Percentiles rank a stretch among this genome's conserved stretches.
These are phyloP conservation scores for Myrmaecium sp. DNA, from an alignment of 2,329 filamentous ascomycete species.

Conservation along the genomic window DNA sequence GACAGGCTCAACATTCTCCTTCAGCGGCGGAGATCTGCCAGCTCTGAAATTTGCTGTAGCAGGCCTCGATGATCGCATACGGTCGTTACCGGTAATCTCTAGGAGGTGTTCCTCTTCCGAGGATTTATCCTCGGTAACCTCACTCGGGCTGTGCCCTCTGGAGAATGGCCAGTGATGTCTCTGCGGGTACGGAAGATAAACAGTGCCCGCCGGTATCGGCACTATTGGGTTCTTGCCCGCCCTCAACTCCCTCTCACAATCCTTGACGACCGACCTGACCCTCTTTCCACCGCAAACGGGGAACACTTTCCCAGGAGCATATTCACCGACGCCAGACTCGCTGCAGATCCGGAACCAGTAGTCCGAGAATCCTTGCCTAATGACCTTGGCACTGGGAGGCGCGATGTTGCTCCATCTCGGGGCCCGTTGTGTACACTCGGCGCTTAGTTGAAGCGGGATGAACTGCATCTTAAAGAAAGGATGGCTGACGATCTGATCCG, in stretches of 20 bases:
- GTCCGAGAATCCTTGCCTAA: conserved; percentile 29
- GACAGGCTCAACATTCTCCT: conserved; percentile 20
- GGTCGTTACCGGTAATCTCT: conserved; percentile 30
- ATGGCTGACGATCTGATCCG: conserved; percentile 64
- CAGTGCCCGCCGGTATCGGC: conserved; percentile 29
- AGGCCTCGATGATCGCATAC: conserved; percentile 5
- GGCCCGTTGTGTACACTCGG: conserved; percentile 25
- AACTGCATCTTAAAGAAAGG: conserved; percentile 63
- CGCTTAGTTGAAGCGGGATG: conserved; percentile 41
- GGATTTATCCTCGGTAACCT: conserved; percentile 24
- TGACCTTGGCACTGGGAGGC: conserved; percentile 25
- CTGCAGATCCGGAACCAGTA: conserved; percentile 34
- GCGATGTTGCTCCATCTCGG: conserved; percentile 30
- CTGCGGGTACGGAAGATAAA: conserved; percentile 30
- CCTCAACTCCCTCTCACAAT: conserved; percentile 32
- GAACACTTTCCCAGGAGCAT: conserved; percentile 28
- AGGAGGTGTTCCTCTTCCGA: conserved; percentile 22
- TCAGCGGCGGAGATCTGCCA: conserved; percentile 13
- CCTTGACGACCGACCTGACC: conserved; percentile 31
- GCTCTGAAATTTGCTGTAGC: conserved; percentile 7
- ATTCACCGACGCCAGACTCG: conserved; percentile 32
- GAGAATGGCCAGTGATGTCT: conserved; percentile 20
- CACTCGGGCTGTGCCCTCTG: conserved; percentile 15
- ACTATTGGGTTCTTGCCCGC: conserved; percentile 30
- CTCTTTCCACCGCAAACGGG: conserved; percentile 28